Evolutionary conservation across 2,329 filamentous ascomycete genomes (phyloP).

Genomic region (Cordyceps fumosorosea): DNA sequence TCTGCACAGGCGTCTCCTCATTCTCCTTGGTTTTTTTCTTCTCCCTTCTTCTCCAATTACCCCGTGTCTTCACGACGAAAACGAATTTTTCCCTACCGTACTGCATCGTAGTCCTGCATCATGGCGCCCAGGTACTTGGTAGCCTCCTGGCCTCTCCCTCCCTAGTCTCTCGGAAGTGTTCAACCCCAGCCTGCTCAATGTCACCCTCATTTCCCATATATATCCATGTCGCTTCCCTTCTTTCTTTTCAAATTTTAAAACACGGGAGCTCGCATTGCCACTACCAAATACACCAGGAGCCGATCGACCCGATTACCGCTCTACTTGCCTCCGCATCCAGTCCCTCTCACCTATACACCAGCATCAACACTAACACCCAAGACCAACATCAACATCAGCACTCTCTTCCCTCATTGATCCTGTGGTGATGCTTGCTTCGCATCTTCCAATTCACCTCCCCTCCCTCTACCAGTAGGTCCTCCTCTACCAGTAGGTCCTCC

Average conservation of each 20-base stretch:
- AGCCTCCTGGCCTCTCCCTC: too few species aligned
- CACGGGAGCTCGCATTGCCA: background rate
- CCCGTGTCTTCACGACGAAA: too few species aligned
- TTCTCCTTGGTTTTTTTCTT: background rate
- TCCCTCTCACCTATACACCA: background rate
- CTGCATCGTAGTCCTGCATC: too few species aligned
- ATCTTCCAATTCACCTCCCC: background rate
- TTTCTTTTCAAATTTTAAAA: background rate
- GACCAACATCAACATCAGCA: too few species aligned
- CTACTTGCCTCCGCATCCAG: background rate
- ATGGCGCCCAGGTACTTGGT: too few species aligned
- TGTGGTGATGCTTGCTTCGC: background rate
- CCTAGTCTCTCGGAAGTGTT: too few species aligned
- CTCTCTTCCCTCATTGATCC: background rate
- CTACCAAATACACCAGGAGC: background rate
- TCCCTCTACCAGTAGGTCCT: too few species aligned
- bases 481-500: too few species aligned
- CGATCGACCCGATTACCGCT: background rate
- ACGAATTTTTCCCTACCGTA: too few species aligned
- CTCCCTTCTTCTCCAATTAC: too few species aligned
- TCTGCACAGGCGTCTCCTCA: background rate
- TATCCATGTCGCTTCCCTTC: too few species aligned
- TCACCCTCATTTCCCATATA: constrained; percentile 3
- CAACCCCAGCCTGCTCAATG: too few species aligned
- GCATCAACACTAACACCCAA: background rate